Evolutionary conservation across 495 filamentous ascomycete species (phyloP).

Genomic region (Penicillium silybi): DNA sequence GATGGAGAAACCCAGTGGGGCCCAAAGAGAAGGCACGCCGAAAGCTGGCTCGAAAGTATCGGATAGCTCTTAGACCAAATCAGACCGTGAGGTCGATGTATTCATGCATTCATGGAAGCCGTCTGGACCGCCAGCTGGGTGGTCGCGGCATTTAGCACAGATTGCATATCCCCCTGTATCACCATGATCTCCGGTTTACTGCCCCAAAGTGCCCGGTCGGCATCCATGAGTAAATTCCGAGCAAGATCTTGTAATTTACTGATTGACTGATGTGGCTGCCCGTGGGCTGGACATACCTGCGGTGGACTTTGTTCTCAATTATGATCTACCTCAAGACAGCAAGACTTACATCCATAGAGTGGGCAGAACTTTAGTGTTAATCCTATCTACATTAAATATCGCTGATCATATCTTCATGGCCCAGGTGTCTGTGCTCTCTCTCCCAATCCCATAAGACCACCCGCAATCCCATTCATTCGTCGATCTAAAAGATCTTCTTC

Average conservation of each 20-base stretch:
- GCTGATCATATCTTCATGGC: conserved; percentile 4
- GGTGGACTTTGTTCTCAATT: no score
- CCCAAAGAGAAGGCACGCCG: not conserved
- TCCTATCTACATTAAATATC: not conserved
- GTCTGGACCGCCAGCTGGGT: no score
- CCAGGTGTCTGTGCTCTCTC: conserved; percentile 42
- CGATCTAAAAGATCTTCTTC: conserved; percentile 79
- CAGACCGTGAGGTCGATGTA: not conserved
- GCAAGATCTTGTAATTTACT: no score
- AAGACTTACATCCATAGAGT: no score
- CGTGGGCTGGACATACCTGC: no score
- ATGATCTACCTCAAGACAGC: no score
- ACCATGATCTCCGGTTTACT: no score
- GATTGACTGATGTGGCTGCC: no score
- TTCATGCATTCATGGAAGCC: not conserved
- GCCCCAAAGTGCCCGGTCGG: no score
- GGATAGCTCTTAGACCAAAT: conserved; percentile 1
- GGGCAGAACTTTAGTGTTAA: not conserved
- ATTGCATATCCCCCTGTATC: no score
- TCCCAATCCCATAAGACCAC: conserved; percentile 67
- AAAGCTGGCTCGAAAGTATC: conserved; percentile 3
- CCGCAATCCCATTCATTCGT: conserved; percentile 80
- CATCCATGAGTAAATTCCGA: no score
- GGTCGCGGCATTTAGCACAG: no score
- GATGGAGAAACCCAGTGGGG: not conserved